A percentile compares a stretch with the other conserved stretches of the same genome.
These are phyloP conservation scores for Purshia tridentata DNA, from an alignment of 306 rosid genomes.

Conservation along the genomic window DNA sequence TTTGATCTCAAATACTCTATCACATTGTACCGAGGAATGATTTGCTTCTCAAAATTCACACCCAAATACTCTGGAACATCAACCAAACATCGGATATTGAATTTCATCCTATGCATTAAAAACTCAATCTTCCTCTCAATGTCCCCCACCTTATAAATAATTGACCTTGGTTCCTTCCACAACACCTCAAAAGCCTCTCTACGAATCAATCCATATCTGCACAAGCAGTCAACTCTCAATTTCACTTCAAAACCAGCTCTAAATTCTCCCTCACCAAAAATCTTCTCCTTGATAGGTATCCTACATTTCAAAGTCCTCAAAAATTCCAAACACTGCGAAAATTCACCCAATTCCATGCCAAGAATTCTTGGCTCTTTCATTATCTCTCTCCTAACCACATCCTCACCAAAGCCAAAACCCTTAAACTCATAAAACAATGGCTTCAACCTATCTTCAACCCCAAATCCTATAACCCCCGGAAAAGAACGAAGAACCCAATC, in stretches of 20 bases:
- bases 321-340: constrained; percentile 55
- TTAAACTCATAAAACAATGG: constrained; percentile 59
- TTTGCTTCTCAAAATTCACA: constrained; percentile 81
- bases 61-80: constrained; percentile 81
- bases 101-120: constrained; percentile 59
- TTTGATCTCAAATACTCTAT: constrained; percentile 68
- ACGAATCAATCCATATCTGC: constrained; percentile 59
- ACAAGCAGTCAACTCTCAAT: constrained; percentile 67
- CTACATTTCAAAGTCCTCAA: constrained; percentile 68
- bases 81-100: constrained; percentile 49
- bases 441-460: constrained; percentile 54
- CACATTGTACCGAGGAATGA: constrained; percentile 67
- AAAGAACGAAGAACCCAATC: constrained; percentile 40
- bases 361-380: constrained; percentile 61
- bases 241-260: constrained; percentile 79
- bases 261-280: constrained; percentile 46
- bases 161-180: constrained; percentile 82
- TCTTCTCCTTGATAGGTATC: constrained; percentile 46
- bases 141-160: constrained; percentile 51
- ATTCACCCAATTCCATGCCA: constrained; percentile 68
- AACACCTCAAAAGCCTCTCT: constrained; percentile 70
- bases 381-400: constrained; percentile 49
- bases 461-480: constrained; percentile 64
- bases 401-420: constrained; percentile 49
- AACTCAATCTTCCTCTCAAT: constrained; percentile 71